Evolutionary conservation across 208 protist species (phyloP), one percentile per base, ranked within the genome.

Genomic region (Acanthamoeba culbertsoni): DNA sequence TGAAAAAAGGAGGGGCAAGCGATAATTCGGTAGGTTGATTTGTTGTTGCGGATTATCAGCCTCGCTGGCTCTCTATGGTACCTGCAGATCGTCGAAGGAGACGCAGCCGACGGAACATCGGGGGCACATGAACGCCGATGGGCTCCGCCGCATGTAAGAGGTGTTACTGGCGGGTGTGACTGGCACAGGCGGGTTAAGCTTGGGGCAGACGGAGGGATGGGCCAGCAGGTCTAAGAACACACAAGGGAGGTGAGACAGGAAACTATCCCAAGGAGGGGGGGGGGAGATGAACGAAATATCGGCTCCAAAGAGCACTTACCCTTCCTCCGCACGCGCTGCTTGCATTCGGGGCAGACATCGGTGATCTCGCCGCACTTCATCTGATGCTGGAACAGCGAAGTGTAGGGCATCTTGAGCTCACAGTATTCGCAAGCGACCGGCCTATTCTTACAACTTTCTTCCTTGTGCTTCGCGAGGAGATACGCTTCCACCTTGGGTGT

Each of bases 291-390:
- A 10, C 16, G 14, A 12, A 53, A 51, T 14, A 14, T 10, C 12
- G 43, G 43, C 10, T 53, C 10, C 16, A 51, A 51, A 86, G 28
- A 86, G 18, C 31, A 53, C 16, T 5, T 57, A 92, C 86, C 59
- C 62, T 92, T 90, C 42, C 82, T 92, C 20, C 86, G 86, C 1
- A 77, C 55, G 37, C 86, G 55, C 86, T 92, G 86, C 28, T 46
- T 33, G 59, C 86, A 92, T 23, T 73, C 43, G 2, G 53, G 12
- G n/a, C 86, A 92, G 23, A 77, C 55, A 16, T 92, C 86, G 43
- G 86, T 92, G 86, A 71, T 43, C 42, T 71, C 86, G 42, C 86
- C 86, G 33, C 86, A 92, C 55, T 71, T 75, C 59, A 57, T 75
- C n/a, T 92, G 43, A 33, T 92, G 86, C n/a, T 77, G 43, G 31